phyloP scores from a whole-genome alignment of 495 filamentous ascomycete genomes.

The Trichoderma asperelloides region DNA sequence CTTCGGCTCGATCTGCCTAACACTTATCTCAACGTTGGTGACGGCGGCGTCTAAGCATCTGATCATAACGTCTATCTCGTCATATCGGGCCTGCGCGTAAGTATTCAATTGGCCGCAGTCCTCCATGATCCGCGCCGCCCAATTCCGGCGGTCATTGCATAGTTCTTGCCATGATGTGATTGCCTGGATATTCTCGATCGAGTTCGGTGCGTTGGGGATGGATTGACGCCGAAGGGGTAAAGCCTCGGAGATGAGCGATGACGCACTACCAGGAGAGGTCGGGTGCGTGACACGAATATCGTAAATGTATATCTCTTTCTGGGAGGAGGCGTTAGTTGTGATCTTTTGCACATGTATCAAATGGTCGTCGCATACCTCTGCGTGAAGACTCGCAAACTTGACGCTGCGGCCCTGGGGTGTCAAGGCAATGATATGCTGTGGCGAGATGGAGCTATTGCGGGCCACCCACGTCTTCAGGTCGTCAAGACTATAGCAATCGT shows the following conservation, averaged over 20 bases:
- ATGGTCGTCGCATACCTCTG: constrained; percentile 51
- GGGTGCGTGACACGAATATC: constrained; percentile 58
- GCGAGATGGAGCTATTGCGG: constrained; percentile 54
- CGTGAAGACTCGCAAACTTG: constrained; percentile 62
- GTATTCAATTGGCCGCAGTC: constrained; percentile 52
- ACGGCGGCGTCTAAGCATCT: constrained; percentile 68
- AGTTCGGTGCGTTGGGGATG: constrained; percentile 57
- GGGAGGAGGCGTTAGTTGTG: constrained; percentile 11
- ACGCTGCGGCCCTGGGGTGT: constrained; percentile 73
- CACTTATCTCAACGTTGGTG: constrained; percentile 68
- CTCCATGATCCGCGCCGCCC: constrained; percentile 62
- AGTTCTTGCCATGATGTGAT: constrained; percentile 75
- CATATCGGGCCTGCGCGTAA: constrained; percentile 37
- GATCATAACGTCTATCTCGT: constrained; percentile 62
- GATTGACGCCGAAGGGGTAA: constrained; percentile 50
- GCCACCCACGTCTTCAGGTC: constrained; percentile 69
- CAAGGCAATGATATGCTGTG: constrained; percentile 68
- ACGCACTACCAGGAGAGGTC: constrained; percentile 28
- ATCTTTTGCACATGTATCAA: neutral
- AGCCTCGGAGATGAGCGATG: constrained; percentile 37
- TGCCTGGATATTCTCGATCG: constrained; percentile 61
- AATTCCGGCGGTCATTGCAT: constrained; percentile 61
- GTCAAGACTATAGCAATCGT: constrained; percentile 26
- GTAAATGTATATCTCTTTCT: constrained; percentile 86
- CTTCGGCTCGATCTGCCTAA: constrained; percentile 64